phyloP scores from a whole-genome alignment of 1,284 basidiomycete species.

The Bondarzewia mesenterica region DNA sequence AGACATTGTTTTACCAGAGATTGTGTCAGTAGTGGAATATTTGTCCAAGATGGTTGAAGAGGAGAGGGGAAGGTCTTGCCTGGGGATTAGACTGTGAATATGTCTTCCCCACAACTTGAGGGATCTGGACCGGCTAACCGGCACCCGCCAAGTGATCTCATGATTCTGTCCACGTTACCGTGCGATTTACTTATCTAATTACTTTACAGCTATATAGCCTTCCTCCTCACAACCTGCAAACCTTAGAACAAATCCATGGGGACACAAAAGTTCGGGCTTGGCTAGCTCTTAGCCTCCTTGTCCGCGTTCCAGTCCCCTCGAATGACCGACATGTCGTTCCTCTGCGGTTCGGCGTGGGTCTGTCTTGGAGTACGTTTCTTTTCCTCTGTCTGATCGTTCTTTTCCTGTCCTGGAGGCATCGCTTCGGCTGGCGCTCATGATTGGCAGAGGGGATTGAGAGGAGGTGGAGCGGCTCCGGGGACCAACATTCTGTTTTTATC shows the following conservation, averaged over 20 bases:
- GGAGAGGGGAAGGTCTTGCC: too few relatives aligned
- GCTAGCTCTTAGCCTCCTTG: conserved; percentile 72
- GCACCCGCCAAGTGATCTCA: neutral
- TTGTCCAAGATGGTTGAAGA: too few relatives aligned
- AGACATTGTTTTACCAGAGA: too few relatives aligned
- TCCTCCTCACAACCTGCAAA: conserved; percentile 13
- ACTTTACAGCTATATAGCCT: neutral
- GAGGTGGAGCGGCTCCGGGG: conserved; percentile 11
- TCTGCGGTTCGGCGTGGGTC: conserved; percentile 24
- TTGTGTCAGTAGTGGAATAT: too few relatives aligned
- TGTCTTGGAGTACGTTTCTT: conserved; percentile 19
- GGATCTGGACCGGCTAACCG: neutral
- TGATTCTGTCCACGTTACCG: neutral
- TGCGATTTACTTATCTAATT: neutral
- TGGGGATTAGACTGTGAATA: neutral
- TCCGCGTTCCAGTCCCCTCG: conserved; percentile 87
- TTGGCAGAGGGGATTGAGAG: conserved; percentile 14
- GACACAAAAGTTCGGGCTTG: conserved; percentile 85
- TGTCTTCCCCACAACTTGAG: neutral
- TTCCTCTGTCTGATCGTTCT: conserved; percentile 34
- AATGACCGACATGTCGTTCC: conserved; percentile 35
- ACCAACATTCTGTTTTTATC: conserved; percentile 16
- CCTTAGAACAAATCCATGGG: conserved; percentile 51
- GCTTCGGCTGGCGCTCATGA: conserved; percentile 40
- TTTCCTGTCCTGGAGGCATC: conserved; percentile 43